Conservation (phyloP, 2,329 filamentous ascomycete species). For the Ophiostoma piceae region DNA sequence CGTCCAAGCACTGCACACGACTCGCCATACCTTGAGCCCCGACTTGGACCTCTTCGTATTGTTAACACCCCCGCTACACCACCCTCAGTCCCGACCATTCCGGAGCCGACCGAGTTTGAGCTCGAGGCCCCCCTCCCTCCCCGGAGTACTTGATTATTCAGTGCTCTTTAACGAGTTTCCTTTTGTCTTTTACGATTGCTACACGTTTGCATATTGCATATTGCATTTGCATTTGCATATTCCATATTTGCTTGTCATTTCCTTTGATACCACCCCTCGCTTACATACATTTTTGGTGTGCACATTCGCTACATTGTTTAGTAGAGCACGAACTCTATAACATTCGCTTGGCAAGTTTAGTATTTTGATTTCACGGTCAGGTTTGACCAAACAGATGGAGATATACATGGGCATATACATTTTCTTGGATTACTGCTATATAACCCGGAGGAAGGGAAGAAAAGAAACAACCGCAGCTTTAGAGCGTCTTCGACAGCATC, state of each 20-base stretch:
- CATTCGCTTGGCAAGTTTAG: background rate
- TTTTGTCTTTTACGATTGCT: constrained; percentile 13
- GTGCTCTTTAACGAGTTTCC: constrained; percentile 6
- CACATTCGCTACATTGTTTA: background rate
- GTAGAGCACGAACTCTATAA: background rate
- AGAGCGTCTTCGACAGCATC: background rate
- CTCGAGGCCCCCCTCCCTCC: background rate
- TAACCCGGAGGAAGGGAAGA: background rate
- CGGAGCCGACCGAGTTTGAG: background rate
- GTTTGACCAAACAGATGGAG: background rate
- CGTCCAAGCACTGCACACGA: constrained; percentile 4
- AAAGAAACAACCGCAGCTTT: background rate
- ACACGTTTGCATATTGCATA: background rate
- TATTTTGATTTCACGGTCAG: background rate
- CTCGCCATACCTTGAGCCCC: constrained; percentile 17
- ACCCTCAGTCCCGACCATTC: background rate
- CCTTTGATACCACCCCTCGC: constrained; percentile 12
- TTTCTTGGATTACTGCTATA: background rate
- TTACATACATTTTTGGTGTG: constrained; percentile 11
- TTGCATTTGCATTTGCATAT: background rate
- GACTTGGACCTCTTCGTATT: constrained; percentile 20
- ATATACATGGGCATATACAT: background rate
- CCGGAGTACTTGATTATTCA: background rate
- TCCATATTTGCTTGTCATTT: background rate
- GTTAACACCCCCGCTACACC: constrained; percentile 15